Percentiles rank a stretch among this genome's conserved stretches.
These are phyloP conservation scores for Macroventuria anomochaeta DNA, from an alignment of 2,329 filamentous ascomycete genomes.

Conservation along the genomic window DNA sequence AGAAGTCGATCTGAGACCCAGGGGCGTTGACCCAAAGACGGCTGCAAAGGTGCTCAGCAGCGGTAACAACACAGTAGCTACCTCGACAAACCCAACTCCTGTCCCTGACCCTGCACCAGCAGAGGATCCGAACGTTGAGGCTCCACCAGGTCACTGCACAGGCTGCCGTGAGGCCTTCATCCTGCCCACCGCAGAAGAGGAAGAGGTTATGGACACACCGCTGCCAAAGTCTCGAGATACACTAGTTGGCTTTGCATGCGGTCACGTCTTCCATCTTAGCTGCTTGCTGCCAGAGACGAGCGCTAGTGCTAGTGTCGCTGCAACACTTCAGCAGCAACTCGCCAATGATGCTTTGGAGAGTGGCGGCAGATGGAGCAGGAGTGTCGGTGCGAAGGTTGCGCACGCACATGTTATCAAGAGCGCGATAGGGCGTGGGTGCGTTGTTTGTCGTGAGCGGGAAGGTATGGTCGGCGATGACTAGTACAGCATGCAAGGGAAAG, in stretches of 20 bases:
- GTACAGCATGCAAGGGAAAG: too few species aligned
- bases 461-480: constrained; percentile 11
- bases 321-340: constrained; percentile 53
- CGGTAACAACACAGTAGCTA: constrained; percentile 29
- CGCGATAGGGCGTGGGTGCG: constrained; percentile 65
- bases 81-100: constrained; percentile 25
- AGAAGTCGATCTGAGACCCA: constrained; percentile 37
- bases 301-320: constrained; percentile 51
- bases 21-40: constrained; percentile 35
- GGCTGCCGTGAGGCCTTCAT: constrained; percentile 43
- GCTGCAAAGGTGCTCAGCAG: constrained; percentile 33
- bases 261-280: constrained; percentile 79
- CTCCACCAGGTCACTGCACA: constrained; percentile 45
- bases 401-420: constrained; percentile 83
- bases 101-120: constrained; percentile 35
- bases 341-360: constrained; percentile 53
- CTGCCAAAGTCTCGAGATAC: constrained; percentile 60
- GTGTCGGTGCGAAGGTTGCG: constrained; percentile 65
- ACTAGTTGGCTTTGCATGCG: constrained; percentile 80
- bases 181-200: constrained; percentile 40
- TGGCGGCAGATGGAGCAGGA: constrained; percentile 59
- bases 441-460: constrained; percentile 45
- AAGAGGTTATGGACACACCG: constrained; percentile 32
- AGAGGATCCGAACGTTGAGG: constrained; percentile 29
- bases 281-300: constrained; percentile 65